Conservation (phyloP, 805 yeast genomes). For the Candida maris region DNA sequence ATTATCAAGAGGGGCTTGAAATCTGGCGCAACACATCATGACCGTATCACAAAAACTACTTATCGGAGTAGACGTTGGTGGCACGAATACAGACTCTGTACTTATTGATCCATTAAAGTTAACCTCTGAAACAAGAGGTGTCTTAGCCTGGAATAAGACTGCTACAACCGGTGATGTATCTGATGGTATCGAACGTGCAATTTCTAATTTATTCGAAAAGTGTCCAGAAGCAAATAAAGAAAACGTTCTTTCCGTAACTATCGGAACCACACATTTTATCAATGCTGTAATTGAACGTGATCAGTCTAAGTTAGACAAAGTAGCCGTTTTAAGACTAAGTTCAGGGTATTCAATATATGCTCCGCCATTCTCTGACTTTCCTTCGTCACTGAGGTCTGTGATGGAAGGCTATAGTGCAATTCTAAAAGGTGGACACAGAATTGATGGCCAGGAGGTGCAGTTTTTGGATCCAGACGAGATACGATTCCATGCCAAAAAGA, state of each 20-base stretch:
- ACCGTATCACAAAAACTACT: slow-evolving; percentile 10
- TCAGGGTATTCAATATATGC: slow-evolving; percentile 37
- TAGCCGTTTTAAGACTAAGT: slow-evolving; percentile 42
- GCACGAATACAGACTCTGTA: slow-evolving; percentile 49
- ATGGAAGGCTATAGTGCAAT: slow-evolving; percentile 33
- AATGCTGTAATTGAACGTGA: slow-evolving; percentile 47
- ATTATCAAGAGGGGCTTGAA: neutral
- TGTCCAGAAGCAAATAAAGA: slow-evolving; percentile 16
- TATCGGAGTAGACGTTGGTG: slow-evolving; percentile 50
- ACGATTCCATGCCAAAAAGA: slow-evolving; percentile 18
- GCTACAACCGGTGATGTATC: slow-evolving; percentile 44
- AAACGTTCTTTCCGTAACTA: slow-evolving; percentile 38
- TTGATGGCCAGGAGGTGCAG: slow-evolving; percentile 37
- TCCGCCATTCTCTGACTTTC: slow-evolving; percentile 44
- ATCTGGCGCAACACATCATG: neutral
- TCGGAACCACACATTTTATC: slow-evolving; percentile 51
- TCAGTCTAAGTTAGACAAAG: slow-evolving; percentile 36
- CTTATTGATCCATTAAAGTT: slow-evolving; percentile 35
- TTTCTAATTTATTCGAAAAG: slow-evolving; percentile 29
- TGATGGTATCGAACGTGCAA: slow-evolving; percentile 38
- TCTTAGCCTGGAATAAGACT: slow-evolving; percentile 41
- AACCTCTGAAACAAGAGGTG: slow-evolving; percentile 27
- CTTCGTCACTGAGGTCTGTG: slow-evolving; percentile 32
- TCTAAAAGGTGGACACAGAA: slow-evolving; percentile 38
- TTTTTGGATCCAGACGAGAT: slow-evolving; percentile 27